Conservation (phyloP, 371 early-diverging fungal species). For the Mucor racemosus region DNA sequence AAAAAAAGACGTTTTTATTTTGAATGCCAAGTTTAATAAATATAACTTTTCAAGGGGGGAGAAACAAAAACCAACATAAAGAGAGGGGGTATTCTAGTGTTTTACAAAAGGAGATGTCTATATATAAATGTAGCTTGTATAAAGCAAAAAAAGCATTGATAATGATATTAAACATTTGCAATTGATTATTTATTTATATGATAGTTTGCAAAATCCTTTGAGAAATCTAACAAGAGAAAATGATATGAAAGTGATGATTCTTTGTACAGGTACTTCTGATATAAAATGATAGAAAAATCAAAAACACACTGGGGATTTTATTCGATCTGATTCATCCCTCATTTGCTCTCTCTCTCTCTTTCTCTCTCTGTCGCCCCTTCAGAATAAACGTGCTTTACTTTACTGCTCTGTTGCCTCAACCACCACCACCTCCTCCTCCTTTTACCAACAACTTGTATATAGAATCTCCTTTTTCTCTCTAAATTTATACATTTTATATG, state of each 20-base stretch:
- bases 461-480: background rate
- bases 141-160: background rate
- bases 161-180: slow-evolving; percentile 9
- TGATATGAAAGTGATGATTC: slow-evolving; percentile 22
- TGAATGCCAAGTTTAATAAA: background rate
- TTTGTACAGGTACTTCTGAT: slow-evolving; percentile 37
- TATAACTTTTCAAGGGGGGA: background rate
- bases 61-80: background rate
- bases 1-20: background rate
- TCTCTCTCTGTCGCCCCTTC: background rate
- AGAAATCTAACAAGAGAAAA: background rate
- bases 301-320: slow-evolving; percentile 26
- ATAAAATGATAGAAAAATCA: slow-evolving; percentile 17
- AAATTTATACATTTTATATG: background rate
- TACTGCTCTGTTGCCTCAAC: no score
- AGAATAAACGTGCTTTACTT: no score
- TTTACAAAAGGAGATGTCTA: background rate
- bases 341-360: background rate
- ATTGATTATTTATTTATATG: background rate
- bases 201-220: slow-evolving; percentile 5
- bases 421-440: background rate
- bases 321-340: slow-evolving; percentile 23
- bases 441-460: background rate
- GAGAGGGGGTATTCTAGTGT: background rate
- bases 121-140: background rate